Conservation (phyloP, 345 rosid species). For the Eucalyptus viminalis region DNA sequence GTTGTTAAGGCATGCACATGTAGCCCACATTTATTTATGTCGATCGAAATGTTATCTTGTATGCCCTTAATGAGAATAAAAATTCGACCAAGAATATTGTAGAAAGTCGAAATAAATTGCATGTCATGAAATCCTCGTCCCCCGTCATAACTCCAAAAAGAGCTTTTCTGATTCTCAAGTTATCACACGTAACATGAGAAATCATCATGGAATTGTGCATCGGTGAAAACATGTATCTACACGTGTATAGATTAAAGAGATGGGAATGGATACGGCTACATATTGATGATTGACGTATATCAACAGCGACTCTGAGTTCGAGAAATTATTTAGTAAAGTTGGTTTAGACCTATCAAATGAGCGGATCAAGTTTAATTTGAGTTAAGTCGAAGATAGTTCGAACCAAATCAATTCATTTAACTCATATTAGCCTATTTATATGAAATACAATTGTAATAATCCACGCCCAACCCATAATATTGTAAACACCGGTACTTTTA, state of each 20-base stretch:
- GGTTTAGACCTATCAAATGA: not conserved
- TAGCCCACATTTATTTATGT: not conserved
- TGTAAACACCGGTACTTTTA: not conserved
- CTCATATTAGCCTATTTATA: not conserved
- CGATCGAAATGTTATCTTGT: not conserved
- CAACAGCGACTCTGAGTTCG: not conserved
- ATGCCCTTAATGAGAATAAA: not conserved
- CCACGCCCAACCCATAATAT: not conserved
- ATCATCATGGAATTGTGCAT: not conserved
- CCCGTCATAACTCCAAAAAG: not conserved
- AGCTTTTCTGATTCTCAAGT: not conserved
- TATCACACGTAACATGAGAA: not conserved
- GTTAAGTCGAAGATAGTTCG: rapidly evolving
- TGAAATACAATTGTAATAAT: not conserved
- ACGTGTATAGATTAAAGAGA: not conserved
- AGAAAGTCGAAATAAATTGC: not conserved
- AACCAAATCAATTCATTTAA: not conserved
- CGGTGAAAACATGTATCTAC: not conserved
- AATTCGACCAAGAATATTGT: not conserved
- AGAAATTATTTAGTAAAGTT: not conserved
- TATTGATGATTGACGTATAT: not conserved
- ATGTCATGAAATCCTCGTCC: not conserved
- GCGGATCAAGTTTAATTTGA: rapidly evolving
- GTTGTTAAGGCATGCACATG: not conserved
- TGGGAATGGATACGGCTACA: not conserved